These are phyloP conservation scores for Aspergillus ibericus DNA, from an alignment of 2,329 filamentous ascomycete species.

Conservation along the genomic window DNA sequence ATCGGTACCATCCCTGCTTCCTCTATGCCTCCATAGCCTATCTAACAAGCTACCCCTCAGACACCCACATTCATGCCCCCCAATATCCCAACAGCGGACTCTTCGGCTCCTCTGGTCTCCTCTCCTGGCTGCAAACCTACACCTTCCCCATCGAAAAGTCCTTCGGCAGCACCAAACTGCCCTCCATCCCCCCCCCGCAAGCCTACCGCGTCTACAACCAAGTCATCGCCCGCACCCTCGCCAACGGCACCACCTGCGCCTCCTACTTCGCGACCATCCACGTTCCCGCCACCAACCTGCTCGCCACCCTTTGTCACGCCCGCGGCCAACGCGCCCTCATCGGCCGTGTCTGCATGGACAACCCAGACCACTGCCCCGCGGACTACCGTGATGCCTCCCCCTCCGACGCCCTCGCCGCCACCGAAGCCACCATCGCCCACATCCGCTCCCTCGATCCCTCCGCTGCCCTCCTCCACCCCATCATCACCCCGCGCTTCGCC, in stretches of 20 bases:
- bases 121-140: conserved; percentile 92
- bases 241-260: conserved; percentile 88
- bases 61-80: conserved; percentile 92
- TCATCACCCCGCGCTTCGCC: conserved; percentile 71
- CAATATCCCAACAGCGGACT: conserved; percentile 94
- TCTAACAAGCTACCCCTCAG: conserved; percentile 45
- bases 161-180: conserved; percentile 48
- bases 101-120: conserved; percentile 87
- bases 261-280: conserved; percentile 94
- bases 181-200: conserved; percentile 25
- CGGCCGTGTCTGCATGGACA: conserved; percentile 94
- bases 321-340: conserved; percentile 86
- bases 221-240: conserved; percentile 75
- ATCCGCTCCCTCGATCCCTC: conserved; percentile 67
- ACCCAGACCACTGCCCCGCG: conserved; percentile 61
- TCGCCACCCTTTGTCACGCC: conserved; percentile 77
- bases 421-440: conserved; percentile 63
- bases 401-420: conserved; percentile 57
- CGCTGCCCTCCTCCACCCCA: conserved; percentile 64
- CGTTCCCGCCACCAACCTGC: conserved; percentile 83
- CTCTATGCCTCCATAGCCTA: background rate
- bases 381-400: conserved; percentile 76
- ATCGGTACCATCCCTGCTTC: conserved; percentile 35
- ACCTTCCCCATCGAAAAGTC: conserved; percentile 91
- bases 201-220: conserved; percentile 66